phyloP scores from a whole-genome alignment of 2,329 filamentous ascomycete genomes.

The Didymella sp. region DNA sequence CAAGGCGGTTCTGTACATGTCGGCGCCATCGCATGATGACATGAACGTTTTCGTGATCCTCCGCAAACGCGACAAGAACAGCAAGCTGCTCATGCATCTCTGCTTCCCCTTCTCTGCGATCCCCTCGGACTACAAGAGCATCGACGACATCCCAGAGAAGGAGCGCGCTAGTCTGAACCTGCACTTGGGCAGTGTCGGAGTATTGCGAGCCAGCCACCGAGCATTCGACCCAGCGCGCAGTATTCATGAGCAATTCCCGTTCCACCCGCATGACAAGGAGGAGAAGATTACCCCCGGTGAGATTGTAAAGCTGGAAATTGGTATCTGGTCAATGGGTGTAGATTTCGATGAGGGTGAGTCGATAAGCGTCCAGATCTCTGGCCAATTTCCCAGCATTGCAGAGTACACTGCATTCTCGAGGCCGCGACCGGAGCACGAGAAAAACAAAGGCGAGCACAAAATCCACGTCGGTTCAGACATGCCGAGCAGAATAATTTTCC shows the following conservation, averaged over 20 bases:
- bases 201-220: neutral
- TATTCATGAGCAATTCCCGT: slow-evolving; percentile 29
- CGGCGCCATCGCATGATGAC: slow-evolving; percentile 53
- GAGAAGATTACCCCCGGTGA: slow-evolving; percentile 53
- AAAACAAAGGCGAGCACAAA: neutral
- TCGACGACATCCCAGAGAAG: neutral
- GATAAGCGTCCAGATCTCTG: slow-evolving; percentile 7
- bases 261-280: slow-evolving; percentile 52
- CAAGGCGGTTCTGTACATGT: slow-evolving; percentile 58
- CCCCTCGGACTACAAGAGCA: neutral
- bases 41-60: slow-evolving; percentile 55
- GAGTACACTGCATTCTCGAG: neutral
- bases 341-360: slow-evolving; percentile 55
- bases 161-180: neutral
- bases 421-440: neutral
- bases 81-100: slow-evolving; percentile 53
- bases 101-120: slow-evolving; percentile 50
- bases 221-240: neutral
- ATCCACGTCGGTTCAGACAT: neutral
- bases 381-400: neutral
- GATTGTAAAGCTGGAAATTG: slow-evolving; percentile 57
- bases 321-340: slow-evolving; percentile 57
- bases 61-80: slow-evolving; percentile 54
- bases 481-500: neutral
- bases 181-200: neutral